Evolutionary conservation across 495 filamentous ascomycete genomes (phyloP), one percentile per base, ranked within the genome.

Genomic region (Trichoderma orchidacearum): DNA sequence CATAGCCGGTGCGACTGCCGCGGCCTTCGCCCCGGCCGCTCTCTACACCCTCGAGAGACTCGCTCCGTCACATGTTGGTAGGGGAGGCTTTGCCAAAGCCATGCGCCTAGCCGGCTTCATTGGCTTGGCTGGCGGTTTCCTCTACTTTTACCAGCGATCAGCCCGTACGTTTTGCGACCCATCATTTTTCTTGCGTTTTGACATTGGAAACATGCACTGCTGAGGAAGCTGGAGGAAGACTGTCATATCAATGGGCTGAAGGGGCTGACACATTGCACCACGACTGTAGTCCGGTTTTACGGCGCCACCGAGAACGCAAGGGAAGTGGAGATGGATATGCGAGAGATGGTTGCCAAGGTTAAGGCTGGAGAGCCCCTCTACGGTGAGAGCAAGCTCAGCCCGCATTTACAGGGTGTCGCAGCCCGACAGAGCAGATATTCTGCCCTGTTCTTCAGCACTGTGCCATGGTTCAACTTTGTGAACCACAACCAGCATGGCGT

Each of bases 401-500:
- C 89, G 57, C 85, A 96, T 69, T 83, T 96, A 75, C 93, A 98
- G 73, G 94, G 93, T 53, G 87, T 96, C 23, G 92, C 94, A 50
- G 80, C 87, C 30, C 78, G 93, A 58, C 96, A 97, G 72, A 96
- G 90, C 31, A 78, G 93, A 66, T 96, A 96, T 75, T 82, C 87
- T 29, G 83, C 85, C 29, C 75, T 93, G 17, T 94, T 89, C 64
- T 71, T 86, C 48, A 85, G 89, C 63, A 80, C 93, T 38, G 64
- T 98, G 30, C 93, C 93, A 18, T 96, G 89, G 93, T 87, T 94
- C 76, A 98, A 98, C 75, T 81, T 96, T 70, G 92, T 96, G 59
- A 96, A 98, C 69, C 93, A 98, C 73, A 85, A 82, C 62, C 89
- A 96, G 79, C 93, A 98, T 69, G 93, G 93, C 60, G 86, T 98